phyloP scores from a whole-genome alignment of 2,329 filamentous ascomycete species.

The Sclerotinia trifoliorum region DNA sequence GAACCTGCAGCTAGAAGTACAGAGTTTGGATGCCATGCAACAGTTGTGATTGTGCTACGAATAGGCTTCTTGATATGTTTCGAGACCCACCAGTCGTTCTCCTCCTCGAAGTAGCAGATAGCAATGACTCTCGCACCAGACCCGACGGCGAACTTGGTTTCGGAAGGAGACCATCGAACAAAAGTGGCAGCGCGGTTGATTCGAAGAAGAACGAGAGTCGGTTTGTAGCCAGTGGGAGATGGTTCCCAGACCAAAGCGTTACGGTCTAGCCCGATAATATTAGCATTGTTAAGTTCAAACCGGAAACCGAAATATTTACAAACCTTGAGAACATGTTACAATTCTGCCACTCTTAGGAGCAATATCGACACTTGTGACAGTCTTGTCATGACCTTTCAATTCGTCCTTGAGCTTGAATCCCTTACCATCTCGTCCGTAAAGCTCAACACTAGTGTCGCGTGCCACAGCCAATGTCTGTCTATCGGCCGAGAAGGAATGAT shows the following conservation, averaged over 20 bases:
- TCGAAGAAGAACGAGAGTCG: constrained; percentile 91
- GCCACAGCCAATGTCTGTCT: constrained; percentile 85
- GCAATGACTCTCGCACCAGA: constrained; percentile 94
- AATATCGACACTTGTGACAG: constrained; percentile 93
- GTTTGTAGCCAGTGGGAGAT: constrained; percentile 89
- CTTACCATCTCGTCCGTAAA: constrained; percentile 72
- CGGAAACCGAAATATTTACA: constrained; percentile 28
- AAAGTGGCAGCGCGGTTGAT: constrained; percentile 97
- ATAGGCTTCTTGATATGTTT: constrained; percentile 99
- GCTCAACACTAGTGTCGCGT: constrained; percentile 84
- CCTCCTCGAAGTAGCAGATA: constrained; percentile 97
- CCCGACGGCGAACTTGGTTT: constrained; percentile 96
- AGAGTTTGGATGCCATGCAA: constrained; percentile 97
- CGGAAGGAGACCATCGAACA: constrained; percentile 94
- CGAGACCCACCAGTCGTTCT: constrained; percentile 99
- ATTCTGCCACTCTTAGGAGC: constrained; percentile 87
- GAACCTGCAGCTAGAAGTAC: constrained; percentile 91
- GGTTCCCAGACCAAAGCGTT: constrained; percentile 99
- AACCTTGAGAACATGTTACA: constrained; percentile 95
- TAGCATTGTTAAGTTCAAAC: background rate
- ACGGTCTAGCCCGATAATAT: constrained; percentile 60
- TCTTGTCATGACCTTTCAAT: constrained; percentile 95
- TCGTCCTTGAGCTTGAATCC: constrained; percentile 86
- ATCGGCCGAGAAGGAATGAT: constrained; percentile 97
- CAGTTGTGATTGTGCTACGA: constrained; percentile 90